Base-by-base conservation (phyloP, 2,329 filamentous ascomycete species). In the Leptographium procerum region DNA sequence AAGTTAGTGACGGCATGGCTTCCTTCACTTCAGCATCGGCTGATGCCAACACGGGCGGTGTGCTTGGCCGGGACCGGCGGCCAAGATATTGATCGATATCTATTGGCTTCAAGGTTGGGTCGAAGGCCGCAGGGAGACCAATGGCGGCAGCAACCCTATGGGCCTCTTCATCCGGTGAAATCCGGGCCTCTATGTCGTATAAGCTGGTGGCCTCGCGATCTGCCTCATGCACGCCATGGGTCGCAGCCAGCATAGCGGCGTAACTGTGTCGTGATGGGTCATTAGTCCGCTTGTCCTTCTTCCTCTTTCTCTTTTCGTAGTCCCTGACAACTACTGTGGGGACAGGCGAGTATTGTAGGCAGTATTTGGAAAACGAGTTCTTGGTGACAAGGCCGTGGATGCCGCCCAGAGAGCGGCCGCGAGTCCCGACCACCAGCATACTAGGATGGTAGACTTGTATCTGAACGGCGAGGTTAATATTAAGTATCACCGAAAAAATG, bases 351-450 rank as follows among this genome's bases (percentile, higher is more conserved):
- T 95, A 91, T 69, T 96, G 91, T 14, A 96, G 79, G 67, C 91
- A 96, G 72, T 96, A 96, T 69, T 96, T 96, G 29, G 89, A 95
- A 51, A 96, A 91, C 0, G 88, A 94, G 63, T 90, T 94, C 50
- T 80, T 81, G 54, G 89, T 89, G 48, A 96, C 81, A 33, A 96
- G 77, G 53, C 89, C 89, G 69, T 95, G 91, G 59, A 96, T 85
- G 29, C 91, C 90, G 36, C 89, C 89, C 1, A 95, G 78, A 43
- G 87, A 92, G 57, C 90, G 83, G 52, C 91, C 91, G 65, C 88
- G 83, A 1, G 91, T 96, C 50, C 91, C 91, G 19, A 96, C 91
- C 31, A 96, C 87, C 26, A 96, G 80, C 74, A 95, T 91, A 3
- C 89, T 89, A 3, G 91, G 91, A 68, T 95, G 88, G 70, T 96